Conservation (phyloP, 805 yeast genomes). For the Hanseniaspora taiwanica region DNA sequence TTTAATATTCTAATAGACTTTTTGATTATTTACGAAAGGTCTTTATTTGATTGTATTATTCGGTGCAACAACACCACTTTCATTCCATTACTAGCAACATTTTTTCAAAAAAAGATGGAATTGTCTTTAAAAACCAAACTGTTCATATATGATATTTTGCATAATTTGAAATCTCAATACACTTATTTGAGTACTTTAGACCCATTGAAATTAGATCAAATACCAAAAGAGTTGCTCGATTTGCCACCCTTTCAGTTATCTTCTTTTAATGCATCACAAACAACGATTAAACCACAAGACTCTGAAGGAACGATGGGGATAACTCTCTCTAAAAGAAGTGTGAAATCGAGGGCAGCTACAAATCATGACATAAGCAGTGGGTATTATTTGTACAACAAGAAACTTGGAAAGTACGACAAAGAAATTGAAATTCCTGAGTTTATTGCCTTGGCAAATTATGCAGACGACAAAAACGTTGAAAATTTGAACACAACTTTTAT, state of each 20-base stretch:
- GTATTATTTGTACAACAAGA: constrained; percentile 15
- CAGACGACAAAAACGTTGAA: background rate
- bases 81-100: background rate
- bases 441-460: constrained; percentile 14
- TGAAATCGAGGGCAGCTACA: background rate
- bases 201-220: constrained; percentile 7
- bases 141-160: constrained; percentile 19
- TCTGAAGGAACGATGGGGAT: too few species aligned
- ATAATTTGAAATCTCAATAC: constrained; percentile 19
- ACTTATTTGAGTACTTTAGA: constrained; percentile 12
- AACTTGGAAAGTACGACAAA: constrained; percentile 8
- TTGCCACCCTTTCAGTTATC: constrained; percentile 23
- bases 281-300: constrained; percentile 4
- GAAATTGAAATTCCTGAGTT: constrained; percentile 13
- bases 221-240: constrained; percentile 13
- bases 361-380: too few species aligned
- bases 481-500: constrained; percentile 19
- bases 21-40: background rate
- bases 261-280: constrained; percentile 13
- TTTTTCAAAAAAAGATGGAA: constrained; percentile 11
- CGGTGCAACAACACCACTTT: background rate
- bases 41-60: background rate
- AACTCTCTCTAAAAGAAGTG: too few species aligned
- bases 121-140: constrained; percentile 18
- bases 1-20: background rate